These are phyloP conservation scores for Trypanosomatidae sp. DNA, from an alignment of 208 protist genomes.

Conservation along the genomic window DNA sequence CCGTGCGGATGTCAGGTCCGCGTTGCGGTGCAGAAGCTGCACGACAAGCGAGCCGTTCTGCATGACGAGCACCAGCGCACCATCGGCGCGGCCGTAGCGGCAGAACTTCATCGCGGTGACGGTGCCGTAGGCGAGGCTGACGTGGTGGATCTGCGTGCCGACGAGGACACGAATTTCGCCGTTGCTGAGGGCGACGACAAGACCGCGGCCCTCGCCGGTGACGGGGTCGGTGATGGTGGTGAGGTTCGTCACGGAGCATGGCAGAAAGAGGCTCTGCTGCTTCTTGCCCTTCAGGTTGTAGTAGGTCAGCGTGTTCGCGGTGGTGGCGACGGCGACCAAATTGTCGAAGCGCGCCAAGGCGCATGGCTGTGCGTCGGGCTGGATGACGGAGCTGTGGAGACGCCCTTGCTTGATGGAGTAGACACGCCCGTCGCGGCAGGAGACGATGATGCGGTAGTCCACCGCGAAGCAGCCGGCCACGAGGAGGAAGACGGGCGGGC, in stretches of 20 bases:
- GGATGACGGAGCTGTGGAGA: slow-evolving; percentile 78
- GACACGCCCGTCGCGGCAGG: slow-evolving; percentile 91
- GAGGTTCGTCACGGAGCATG: slow-evolving; percentile 66
- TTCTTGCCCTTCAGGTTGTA: slow-evolving; percentile 92
- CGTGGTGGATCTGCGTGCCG: slow-evolving; percentile 79
- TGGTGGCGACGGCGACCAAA: slow-evolving; percentile 87
- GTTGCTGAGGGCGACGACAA: slow-evolving; percentile 89
- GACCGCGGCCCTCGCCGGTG: slow-evolving; percentile 53
- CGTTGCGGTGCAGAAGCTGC: slow-evolving; percentile 91
- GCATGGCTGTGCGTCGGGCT: slow-evolving; percentile 84
- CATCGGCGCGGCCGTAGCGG: slow-evolving; percentile 92
- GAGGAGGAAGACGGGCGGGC: slow-evolving; percentile 67
- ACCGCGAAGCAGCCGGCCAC: slow-evolving; percentile 67
- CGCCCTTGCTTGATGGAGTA: slow-evolving; percentile 93
- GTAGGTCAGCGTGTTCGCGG: slow-evolving; percentile 83
- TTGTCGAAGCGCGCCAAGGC: slow-evolving; percentile 91
- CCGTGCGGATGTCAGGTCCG: slow-evolving; percentile 38
- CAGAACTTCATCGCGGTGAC: slow-evolving; percentile 91
- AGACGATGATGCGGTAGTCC: slow-evolving; percentile 93
- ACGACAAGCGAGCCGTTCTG: slow-evolving; percentile 92
- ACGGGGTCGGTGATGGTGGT: slow-evolving; percentile 61
- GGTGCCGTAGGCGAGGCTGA: slow-evolving; percentile 68
- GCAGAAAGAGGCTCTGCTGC: slow-evolving; percentile 74
- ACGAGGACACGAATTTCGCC: slow-evolving; percentile 94
- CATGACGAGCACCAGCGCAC: slow-evolving; percentile 81